Conservation (phyloP, 345 rosid species). For the Arabidopsis suecica region DNA sequence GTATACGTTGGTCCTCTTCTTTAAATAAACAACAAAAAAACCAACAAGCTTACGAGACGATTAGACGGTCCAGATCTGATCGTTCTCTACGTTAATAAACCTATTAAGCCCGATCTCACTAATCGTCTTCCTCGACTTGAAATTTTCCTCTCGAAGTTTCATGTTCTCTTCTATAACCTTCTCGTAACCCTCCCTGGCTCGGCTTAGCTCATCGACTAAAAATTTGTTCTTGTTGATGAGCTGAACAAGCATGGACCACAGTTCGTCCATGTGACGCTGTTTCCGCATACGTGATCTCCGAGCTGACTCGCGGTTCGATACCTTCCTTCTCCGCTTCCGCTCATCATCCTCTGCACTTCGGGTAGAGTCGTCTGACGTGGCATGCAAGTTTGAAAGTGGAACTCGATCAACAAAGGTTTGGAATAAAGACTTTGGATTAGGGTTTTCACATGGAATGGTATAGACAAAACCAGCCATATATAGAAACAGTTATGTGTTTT, state of each 20-base stretch:
- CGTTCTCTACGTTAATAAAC: not conserved
- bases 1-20: not conserved
- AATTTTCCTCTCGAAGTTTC: conserved; percentile 29
- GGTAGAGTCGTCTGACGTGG: conserved; percentile 4
- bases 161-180: conserved; percentile 37
- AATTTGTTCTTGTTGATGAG: conserved; percentile 32
- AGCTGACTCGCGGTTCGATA: conserved; percentile 41
- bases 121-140: conserved; percentile 21
- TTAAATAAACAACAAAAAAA: not conserved
- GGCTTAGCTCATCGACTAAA: conserved; percentile 28
- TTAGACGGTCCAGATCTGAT: conserved; percentile 22
- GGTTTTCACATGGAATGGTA: conserved; percentile 19
- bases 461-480: conserved; percentile 24
- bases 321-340: conserved; percentile 30
- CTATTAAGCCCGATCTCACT: conserved; percentile 16
- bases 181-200: conserved; percentile 6
- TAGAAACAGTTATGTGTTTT: not conserved
- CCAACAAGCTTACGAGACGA: not conserved
- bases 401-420: not conserved
- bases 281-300: conserved; percentile 42
- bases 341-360: conserved; percentile 25
- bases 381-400: conserved; percentile 7
- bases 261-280: conserved; percentile 18
- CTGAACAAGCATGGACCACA: conserved; percentile 34
- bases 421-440: not conserved